Evolutionary conservation across 768 basidiomycete genomes (phyloP).

Genomic region (Leccinum subgranulosum): DNA sequence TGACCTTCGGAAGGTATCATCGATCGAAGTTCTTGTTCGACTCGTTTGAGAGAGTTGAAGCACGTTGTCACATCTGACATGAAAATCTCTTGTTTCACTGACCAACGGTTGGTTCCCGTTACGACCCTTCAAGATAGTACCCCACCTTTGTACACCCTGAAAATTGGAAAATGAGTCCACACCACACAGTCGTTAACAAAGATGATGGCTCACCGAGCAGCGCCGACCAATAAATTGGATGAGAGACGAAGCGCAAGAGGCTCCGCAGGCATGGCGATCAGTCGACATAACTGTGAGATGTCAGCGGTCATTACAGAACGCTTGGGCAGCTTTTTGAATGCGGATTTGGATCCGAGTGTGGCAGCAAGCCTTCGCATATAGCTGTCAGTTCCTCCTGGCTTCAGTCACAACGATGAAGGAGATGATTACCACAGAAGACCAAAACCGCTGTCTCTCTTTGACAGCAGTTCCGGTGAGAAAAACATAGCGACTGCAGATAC

Average conservation of each 20-base stretch:
- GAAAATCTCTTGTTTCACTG: slow-evolving; percentile 85
- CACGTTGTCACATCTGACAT: slow-evolving; percentile 76
- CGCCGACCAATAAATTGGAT: slow-evolving; percentile 87
- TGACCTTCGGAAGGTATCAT: slow-evolving; percentile 44
- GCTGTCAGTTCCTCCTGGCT: slow-evolving; percentile 4
- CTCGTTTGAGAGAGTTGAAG: slow-evolving; percentile 74
- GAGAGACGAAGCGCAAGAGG: slow-evolving; percentile 85
- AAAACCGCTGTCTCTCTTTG: slow-evolving; percentile 81
- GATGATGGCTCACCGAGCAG: slow-evolving; percentile 60
- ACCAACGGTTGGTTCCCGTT: neutral
- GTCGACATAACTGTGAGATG: slow-evolving; percentile 73
- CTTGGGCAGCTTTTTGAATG: slow-evolving; percentile 78
- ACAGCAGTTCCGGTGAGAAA: slow-evolving; percentile 78
- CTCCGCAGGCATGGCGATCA: slow-evolving; percentile 80
- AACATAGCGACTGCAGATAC: slow-evolving; percentile 54
- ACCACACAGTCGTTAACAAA: neutral
- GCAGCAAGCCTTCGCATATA: slow-evolving; percentile 72
- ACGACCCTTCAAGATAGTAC: neutral
- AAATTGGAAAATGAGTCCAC: slow-evolving; percentile 1
- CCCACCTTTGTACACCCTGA: slow-evolving; percentile 49
- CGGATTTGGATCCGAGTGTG: slow-evolving; percentile 84
- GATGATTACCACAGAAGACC: slow-evolving; percentile 74
- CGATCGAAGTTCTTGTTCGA: slow-evolving; percentile 62
- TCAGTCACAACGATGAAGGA: neutral
- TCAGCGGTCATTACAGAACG: slow-evolving; percentile 84